Evolutionary conservation across 2,329 filamentous ascomycete species (phyloP).

Genomic region (Alternaria incomplexa): DNA sequence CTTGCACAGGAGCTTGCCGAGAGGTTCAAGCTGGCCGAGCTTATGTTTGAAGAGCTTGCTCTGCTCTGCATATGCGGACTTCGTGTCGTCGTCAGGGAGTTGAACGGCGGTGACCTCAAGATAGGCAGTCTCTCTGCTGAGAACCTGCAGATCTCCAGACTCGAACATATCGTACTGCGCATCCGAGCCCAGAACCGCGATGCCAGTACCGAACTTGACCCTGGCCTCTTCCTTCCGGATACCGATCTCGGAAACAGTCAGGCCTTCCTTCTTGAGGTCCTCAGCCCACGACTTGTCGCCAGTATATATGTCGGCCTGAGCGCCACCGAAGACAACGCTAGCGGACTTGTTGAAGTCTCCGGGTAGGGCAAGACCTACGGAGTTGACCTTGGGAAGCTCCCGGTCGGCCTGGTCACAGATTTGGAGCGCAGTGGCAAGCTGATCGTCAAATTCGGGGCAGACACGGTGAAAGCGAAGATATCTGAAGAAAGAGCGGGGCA

Average conservation of each 20-base stretch:
- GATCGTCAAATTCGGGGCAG: slow-evolving; percentile 76
- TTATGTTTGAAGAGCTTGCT: slow-evolving; percentile 45
- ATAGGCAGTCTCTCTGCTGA: slow-evolving; percentile 28
- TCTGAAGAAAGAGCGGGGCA: slow-evolving; percentile 85
- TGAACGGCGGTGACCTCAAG: slow-evolving; percentile 57
- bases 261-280: slow-evolving; percentile 23
- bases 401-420: slow-evolving; percentile 70
- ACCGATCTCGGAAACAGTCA: slow-evolving; percentile 34
- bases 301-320: slow-evolving; percentile 52
- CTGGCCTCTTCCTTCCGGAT: slow-evolving; percentile 56
- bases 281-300: slow-evolving; percentile 53
- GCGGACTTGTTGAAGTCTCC: slow-evolving; percentile 83
- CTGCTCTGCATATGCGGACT: slow-evolving; percentile 55
- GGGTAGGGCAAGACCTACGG: slow-evolving; percentile 64
- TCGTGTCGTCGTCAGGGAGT: slow-evolving; percentile 51
- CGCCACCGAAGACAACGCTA: slow-evolving; percentile 69
- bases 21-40: slow-evolving; percentile 53
- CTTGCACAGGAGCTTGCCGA: slow-evolving; percentile 62
- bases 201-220: slow-evolving; percentile 58
- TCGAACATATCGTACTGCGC: slow-evolving; percentile 48
- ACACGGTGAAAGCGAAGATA: slow-evolving; percentile 86
- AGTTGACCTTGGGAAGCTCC: slow-evolving; percentile 68
- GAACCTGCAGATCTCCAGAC: slow-evolving; percentile 19
- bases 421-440: slow-evolving; percentile 69
- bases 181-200: slow-evolving; percentile 56